These are phyloP conservation scores for Leptographium flavum DNA, from an alignment of 2,329 filamentous ascomycete species.

Conservation along the genomic window DNA sequence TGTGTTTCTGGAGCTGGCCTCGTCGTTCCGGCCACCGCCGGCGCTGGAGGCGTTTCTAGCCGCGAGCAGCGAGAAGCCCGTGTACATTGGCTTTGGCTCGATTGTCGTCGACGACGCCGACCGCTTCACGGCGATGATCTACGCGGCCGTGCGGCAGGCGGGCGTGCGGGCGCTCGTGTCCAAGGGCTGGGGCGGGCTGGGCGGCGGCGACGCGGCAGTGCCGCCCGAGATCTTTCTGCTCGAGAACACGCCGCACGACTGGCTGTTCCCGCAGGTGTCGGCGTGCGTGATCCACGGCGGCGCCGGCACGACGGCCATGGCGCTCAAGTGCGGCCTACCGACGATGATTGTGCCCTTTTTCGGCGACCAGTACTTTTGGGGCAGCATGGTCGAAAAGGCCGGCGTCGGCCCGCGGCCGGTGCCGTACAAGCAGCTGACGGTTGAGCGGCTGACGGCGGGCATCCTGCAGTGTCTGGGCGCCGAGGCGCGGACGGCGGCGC, in stretches of 20 bases:
- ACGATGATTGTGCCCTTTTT: conserved; percentile 72
- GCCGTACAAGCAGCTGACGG: conserved; percentile 52
- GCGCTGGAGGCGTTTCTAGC: conserved; percentile 41
- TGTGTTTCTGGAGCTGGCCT: conserved; percentile 59
- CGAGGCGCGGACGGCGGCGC: conserved; percentile 41
- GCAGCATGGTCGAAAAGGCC: conserved; percentile 48
- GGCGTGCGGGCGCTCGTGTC: conserved; percentile 59
- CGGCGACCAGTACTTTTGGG: conserved; percentile 70
- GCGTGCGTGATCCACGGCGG: conserved; percentile 66
- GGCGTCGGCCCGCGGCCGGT: conserved; percentile 52
- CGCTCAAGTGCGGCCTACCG: conserved; percentile 55
- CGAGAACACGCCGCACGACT: conserved; percentile 62
- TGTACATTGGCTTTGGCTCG: conserved; percentile 66
- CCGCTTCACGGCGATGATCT: conserved; percentile 54
- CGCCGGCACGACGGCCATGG: conserved; percentile 62
- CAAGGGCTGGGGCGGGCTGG: conserved; percentile 63
- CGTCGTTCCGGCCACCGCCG: conserved; percentile 42
- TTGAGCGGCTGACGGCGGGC: conserved; percentile 52
- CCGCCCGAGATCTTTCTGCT: conserved; percentile 57
- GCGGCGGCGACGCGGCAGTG: conserved; percentile 35
- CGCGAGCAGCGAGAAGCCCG: conserved; percentile 40
- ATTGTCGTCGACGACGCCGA: conserved; percentile 64
- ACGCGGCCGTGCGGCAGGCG: conserved; percentile 49
- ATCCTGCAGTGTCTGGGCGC: conserved; percentile 53
- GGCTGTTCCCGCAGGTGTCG: conserved; percentile 54